Base-by-base conservation (phyloP, 176 grass and related monocot species). In the Ensete glaucum region DNA sequence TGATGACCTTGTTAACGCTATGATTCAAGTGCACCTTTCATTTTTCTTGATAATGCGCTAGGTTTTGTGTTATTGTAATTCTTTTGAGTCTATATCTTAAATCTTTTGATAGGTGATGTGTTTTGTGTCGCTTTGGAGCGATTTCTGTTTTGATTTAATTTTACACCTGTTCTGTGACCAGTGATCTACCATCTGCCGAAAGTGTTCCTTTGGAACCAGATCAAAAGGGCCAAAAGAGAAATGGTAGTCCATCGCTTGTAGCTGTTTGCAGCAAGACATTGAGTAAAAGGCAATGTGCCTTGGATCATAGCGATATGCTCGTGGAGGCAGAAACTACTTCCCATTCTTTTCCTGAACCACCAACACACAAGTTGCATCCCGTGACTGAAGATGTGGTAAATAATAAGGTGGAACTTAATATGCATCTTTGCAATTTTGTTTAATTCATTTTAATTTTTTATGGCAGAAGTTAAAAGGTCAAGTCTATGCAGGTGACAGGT, bases 211-310 rank as follows among this genome's bases (percentile, higher is more conserved):
- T 7, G 48, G 79, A 89, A 22, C 21, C 48, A 15, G 87, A 90
- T 7, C 67, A 55, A 9, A 90, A 83, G 69, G 73, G 77, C 21
- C 90, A 87, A 76, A 93, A 88, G 86, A 73, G 90, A 54, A 87
- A 85, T 21, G 84, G 72, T 59, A 83, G 51, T 65, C 79, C 83
- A 23, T 88, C 88, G 2, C 64, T 80, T 65, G 20, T 87, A 68
- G 67, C 55, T 53, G 73, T 80, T 27, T 87, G 84, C 70, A 73
- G 75, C 75, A 86, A 91, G 64, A 77, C 50, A 53, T 79, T 74
- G 74, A 65, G 17, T 78, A 96, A 88, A 86, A 88, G 81, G 73
- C 83, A 84, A 75, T 73, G 90, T 25, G 23, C 77, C 76, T 17
- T 65, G 27, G 26, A 52, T 57, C 65, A 62, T 15, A 4, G 51